Evolutionary conservation across 169 alveolate species (phyloP).

Genomic region (Cyclospora cayetanensis): DNA sequence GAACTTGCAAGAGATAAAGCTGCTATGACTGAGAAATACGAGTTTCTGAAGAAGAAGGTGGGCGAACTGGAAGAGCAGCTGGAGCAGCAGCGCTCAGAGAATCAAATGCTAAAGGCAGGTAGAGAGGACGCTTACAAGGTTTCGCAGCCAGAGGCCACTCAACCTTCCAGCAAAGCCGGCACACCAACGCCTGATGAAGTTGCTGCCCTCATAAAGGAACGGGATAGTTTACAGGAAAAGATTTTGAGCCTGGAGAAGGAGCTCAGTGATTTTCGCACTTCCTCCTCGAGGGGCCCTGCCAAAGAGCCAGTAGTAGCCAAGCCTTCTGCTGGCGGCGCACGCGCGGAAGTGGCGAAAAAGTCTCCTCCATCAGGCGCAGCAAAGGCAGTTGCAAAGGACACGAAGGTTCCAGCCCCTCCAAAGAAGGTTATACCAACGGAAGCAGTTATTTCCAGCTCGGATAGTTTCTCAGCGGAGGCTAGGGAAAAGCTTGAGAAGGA

Average conservation of each 20-base stretch:
- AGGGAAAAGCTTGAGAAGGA: slow-evolving; percentile 21
- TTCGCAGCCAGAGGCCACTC: background rate
- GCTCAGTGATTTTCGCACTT: background rate
- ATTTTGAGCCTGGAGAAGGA: background rate
- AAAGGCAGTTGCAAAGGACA: background rate
- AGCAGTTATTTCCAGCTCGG: background rate
- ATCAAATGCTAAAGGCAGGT: background rate
- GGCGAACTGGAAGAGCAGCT: background rate
- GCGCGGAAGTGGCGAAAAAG: background rate
- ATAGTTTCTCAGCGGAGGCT: slow-evolving; percentile 3
- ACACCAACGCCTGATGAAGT: background rate
- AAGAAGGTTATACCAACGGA: slow-evolving; percentile 40
- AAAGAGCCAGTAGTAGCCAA: background rate
- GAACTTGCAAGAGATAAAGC: background rate
- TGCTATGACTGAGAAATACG: background rate
- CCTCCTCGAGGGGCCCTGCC: background rate
- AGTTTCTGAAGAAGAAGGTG: background rate
- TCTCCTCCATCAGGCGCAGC: background rate
- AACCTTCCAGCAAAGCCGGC: background rate
- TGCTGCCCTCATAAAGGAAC: background rate
- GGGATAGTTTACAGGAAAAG: background rate
- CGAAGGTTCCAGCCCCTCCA: slow-evolving; percentile 52
- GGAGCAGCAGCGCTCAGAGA: background rate
- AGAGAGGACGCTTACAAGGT: background rate
- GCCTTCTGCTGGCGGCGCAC: background rate